phyloP scores from a whole-genome alignment of 345 rosid species.

The Cardamine occulta region DNA sequence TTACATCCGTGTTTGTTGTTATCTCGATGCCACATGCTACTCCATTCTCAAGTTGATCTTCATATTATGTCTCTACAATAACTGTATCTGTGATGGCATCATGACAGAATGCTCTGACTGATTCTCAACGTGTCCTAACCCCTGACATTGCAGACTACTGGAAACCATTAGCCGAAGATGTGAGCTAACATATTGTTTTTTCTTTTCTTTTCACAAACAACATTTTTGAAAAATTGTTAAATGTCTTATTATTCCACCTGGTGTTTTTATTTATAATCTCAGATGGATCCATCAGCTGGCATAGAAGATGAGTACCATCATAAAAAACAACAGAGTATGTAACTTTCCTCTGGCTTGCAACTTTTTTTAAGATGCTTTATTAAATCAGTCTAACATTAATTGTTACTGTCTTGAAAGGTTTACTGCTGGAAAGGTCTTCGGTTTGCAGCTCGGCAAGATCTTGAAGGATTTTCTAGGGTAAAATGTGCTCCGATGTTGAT shows the following conservation, averaged over 20 bases:
- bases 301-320: slow-evolving; percentile 95
- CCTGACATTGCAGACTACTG: slow-evolving; percentile 89
- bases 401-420: slow-evolving; percentile 57
- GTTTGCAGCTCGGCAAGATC: slow-evolving; percentile 89
- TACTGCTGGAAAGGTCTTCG: slow-evolving; percentile 99
- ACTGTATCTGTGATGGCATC: slow-evolving; percentile 40
- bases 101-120: slow-evolving; percentile 83
- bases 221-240: neutral
- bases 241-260: slow-evolving; percentile 17
- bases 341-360: slow-evolving; percentile 1
- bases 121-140: slow-evolving; percentile 87
- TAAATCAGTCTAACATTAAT: neutral
- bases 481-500: slow-evolving; percentile 1
- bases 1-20: neutral
- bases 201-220: neutral
- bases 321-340: slow-evolving; percentile 77
- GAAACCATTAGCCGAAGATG: slow-evolving; percentile 97
- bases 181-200: slow-evolving; percentile 47
- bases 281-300: slow-evolving; percentile 97
- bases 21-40: neutral
- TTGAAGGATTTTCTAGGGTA: slow-evolving; percentile 97
- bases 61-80: slow-evolving; percentile 11
- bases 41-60: slow-evolving; percentile 2
- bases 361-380: slow-evolving; percentile 13
- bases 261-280: slow-evolving; percentile 31